Evolutionary conservation across 2,329 filamentous ascomycete genomes (phyloP), one percentile per base, ranked within the genome.

Genomic region (Talaromyces sp.): DNA sequence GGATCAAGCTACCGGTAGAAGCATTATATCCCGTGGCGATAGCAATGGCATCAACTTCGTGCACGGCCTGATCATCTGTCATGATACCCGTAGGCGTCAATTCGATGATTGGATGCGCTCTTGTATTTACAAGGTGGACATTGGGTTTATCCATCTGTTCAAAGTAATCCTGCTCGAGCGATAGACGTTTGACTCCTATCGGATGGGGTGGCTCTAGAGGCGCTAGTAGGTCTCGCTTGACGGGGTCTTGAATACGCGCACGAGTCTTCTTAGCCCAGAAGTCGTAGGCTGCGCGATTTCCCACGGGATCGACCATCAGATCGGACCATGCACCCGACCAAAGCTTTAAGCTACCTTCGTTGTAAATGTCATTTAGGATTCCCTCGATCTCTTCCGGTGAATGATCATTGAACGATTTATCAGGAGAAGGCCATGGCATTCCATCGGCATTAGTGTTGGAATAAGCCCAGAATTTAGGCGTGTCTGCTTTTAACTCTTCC

Each of bases 241-340:
- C 67, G 0, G 80, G 73, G 56, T 86, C 80, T 0, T 71, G 67
- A 39, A 86, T 75, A 2, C 83, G 74, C 3, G 68, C 71, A 1
- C 81, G 76, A 0, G 75, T 77, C 64, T 83, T 83, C 57, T 76
- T 74, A 1, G 71, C 73, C 80, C 83, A 85, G 64, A 85, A 84
- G 10, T 78, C 70, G 61, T 85, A 86, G 0, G 75, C 71, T 48
- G 77, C 74, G 14, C 74, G 66, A 58, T 86, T 86, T 1, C 80
- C 79, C 13, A 79, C 72, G 0, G 67, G 37, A 37, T 75, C 67
- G 11, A 71, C 61, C 3, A 84, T 57, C 22, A 76, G 71, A 54
- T 87, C 82, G 36, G 75, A 77, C 69, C 83, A 86, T 1, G 71
- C 62, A 0, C 68, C 69, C 0, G 83, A 68, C 78, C 80, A 80